Base-by-base conservation (phyloP, 768 basidiomycete genomes). In the Russula virescens region DNA sequence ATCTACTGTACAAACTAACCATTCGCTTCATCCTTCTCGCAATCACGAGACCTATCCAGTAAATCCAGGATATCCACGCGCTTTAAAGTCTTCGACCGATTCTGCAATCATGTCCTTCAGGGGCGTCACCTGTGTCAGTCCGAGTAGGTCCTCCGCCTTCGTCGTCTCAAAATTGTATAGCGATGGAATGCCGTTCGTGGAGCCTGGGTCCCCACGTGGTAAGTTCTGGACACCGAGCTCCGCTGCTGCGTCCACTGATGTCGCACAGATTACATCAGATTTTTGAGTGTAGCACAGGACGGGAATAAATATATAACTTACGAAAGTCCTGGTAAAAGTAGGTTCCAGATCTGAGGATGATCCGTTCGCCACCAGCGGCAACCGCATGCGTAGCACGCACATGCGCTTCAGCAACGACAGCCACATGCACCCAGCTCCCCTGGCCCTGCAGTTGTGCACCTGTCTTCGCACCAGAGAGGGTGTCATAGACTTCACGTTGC, bases 311-410 rank as follows among this genome's bases (percentile, higher is more conserved):
- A 25, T 23, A 5, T 18, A 11, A 47, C 63, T 55, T 11, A 63
- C 63, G 49, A 26, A 65, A 0, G 3, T 65, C 61, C 38, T 65
- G 64, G 21, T 35, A 57, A 45, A 63, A 57, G 55, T 57, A 58
- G 16, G 16, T 11, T 16, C 64, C 61, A 8, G 61, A 56, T 45
- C 8, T 21, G 46, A 65, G 26, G 25, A 65, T 40, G 50, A 65
- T 56, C 8, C 64, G 64, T 26, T 65, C 40, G 23, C 64, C 64
- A 16, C 61, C 61, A 16, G 50, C 64, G 1, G 48, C 50, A 10
- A 13, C 43, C 0, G 21, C 50, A 8, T 53, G 50, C 19, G 55
- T 43, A 10, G 61, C 47, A 5, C 51, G 61, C 11, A 62, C 60
- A 65, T 62, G 55, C n/a, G 64, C 64, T 14, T 61, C 61, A 14